Conservation (phyloP, 2,329 filamentous ascomycete species). For the Rhynchosporium secalis region DNA sequence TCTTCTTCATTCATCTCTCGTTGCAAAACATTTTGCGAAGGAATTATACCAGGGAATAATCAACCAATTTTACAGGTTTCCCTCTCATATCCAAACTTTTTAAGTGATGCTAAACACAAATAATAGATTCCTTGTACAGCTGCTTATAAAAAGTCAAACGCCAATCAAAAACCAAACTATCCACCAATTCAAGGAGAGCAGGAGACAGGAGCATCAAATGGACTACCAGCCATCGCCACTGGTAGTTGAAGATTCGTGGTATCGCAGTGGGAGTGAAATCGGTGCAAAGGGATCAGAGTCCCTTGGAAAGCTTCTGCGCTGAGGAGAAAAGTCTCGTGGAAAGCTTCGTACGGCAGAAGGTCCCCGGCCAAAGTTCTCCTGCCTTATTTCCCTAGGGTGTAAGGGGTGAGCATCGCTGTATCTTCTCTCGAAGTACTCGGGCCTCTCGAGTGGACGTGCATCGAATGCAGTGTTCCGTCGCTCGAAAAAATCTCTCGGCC, state of each 20-base stretch:
- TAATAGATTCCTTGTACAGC: not conserved
- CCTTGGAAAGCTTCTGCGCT: not conserved
- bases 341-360: conserved; percentile 6
- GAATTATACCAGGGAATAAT: conserved; percentile 11
- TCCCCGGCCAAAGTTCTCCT: conserved; percentile 7
- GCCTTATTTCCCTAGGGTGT: conserved; percentile 4
- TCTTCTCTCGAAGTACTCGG: conserved; percentile 16
- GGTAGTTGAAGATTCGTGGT: conserved; percentile 16
- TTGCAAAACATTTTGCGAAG: conserved; percentile 4
- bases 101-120: conserved; percentile 7
- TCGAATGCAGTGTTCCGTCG: conserved; percentile 5
- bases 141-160: conserved; percentile 6
- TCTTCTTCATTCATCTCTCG: not conserved
- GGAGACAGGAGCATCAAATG: not conserved
- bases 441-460: conserved; percentile 7
- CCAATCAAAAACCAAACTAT: conserved; percentile 1
- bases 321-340: conserved; percentile 1
- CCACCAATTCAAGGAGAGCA: not conserved
- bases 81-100: conserved; percentile 5
- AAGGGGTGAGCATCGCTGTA: conserved; percentile 11
- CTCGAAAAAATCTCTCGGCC: conserved; percentile 11
- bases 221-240: conserved; percentile 10
- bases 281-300: conserved; percentile 24
- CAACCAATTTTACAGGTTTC: conserved; percentile 11
- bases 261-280: conserved; percentile 22